Conservation (phyloP, 805 yeast genomes). For the Candida ipomoeae region DNA sequence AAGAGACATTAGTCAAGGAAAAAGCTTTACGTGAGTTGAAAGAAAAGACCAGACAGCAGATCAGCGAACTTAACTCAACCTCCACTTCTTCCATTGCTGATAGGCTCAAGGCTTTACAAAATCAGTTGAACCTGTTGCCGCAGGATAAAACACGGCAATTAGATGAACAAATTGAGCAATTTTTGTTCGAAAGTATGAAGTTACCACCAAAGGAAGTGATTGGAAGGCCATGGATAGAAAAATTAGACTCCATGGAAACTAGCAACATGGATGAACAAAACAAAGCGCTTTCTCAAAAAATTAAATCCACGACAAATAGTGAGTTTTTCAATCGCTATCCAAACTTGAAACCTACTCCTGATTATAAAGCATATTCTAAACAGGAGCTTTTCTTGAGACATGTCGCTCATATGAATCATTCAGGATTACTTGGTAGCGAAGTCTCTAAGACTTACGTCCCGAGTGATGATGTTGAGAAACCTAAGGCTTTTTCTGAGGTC, state of each 20-base stretch:
- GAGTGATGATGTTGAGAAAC: slow-evolving; percentile 57
- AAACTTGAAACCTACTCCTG: slow-evolving; percentile 55
- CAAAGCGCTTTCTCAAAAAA: slow-evolving; percentile 13
- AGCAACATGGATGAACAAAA: slow-evolving; percentile 7
- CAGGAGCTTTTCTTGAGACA: slow-evolving; percentile 79
- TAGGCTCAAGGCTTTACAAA: slow-evolving; percentile 29
- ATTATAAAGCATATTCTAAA: slow-evolving; percentile 61
- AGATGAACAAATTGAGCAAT: slow-evolving; percentile 39
- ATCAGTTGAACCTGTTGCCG: slow-evolving; percentile 27
- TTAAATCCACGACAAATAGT: slow-evolving; percentile 31
- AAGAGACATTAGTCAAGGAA: slow-evolving; percentile 34
- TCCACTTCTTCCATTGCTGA: slow-evolving; percentile 29
- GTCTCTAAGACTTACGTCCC: slow-evolving; percentile 66
- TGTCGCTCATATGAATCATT: slow-evolving; percentile 51
- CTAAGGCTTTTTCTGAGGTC: slow-evolving; percentile 53
- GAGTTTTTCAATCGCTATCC: slow-evolving; percentile 46
- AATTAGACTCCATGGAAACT: not conserved
- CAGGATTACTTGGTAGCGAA: slow-evolving; percentile 61
- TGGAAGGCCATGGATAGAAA: slow-evolving; percentile 33
- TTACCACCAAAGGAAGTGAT: slow-evolving; percentile 28
- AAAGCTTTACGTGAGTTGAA: slow-evolving; percentile 33
- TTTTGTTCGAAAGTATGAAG: slow-evolving; percentile 30
- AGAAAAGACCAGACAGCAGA: slow-evolving; percentile 22
- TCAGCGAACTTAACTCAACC: slow-evolving; percentile 31
- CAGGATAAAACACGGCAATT: slow-evolving; percentile 34